Base-by-base conservation (phyloP, 2,329 filamentous ascomycete species). In the Fusarium sp. region DNA sequence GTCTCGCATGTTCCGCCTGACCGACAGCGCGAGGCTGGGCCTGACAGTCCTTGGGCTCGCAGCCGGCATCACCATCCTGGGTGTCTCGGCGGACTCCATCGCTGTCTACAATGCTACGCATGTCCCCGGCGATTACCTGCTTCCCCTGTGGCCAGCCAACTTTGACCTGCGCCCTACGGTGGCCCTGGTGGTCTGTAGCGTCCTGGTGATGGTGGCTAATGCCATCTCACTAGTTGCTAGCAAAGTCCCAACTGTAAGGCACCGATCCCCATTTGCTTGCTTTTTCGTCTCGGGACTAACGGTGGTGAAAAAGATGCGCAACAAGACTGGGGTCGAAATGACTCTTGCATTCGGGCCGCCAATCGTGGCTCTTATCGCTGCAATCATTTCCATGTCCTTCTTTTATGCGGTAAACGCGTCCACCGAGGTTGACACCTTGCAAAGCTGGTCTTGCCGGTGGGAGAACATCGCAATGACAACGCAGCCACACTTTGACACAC, bases 361-460 rank as follows among this genome's bases (percentile, higher is more conserved):
- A 5, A 65, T 75, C 17, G 43, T 80, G n/a, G 79, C 76, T 22
- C 76, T 85, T 62, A 70, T 82, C 57, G 80, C 79, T 14, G 85
- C 87, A 43, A 79, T 91, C 59, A 82, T 90, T 65, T 86, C 87
- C 70, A 87, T 90, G 77, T 82, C 85, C 61, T 86, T 91, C 80
- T 90, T 89, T 80, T 92, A 90, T 77, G 84, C 84, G 64, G 84
- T 89, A 79, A 88, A 90, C 73, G 80, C 85, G 20, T 91, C 90
- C 4, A 81, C 81, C 15, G 84, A 83, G 10, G 82, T 83, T 68
- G 88, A 90, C 78, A 90, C 88, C 8, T 81, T 92, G 12, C 84
- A 91, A 77, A 90, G 88, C 80, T 92, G 90, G 90, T 88, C 86
- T 45, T 92, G 90, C 80, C 88, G 89, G 71, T 92, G 90, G 90